These are phyloP conservation scores for Leccinellum albellum DNA, from an alignment of 768 basidiomycete species.

Conservation along the genomic window DNA sequence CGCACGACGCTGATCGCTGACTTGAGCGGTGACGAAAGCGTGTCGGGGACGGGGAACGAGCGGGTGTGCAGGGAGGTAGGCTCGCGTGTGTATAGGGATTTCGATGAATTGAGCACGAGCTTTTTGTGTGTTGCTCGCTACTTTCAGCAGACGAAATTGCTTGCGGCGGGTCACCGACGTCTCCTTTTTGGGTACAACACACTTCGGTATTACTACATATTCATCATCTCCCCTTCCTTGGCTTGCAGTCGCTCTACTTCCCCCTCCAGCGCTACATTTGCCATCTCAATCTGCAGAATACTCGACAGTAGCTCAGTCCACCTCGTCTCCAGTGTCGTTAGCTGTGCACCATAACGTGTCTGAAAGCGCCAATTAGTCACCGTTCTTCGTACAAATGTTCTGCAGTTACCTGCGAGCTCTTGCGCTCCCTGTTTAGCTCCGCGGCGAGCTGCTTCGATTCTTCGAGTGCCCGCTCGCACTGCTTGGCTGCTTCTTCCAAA, in stretches of 20 bases:
- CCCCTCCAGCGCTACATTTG: conserved; percentile 81
- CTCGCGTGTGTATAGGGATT: conserved; percentile 9
- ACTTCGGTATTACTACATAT: conserved; percentile 10
- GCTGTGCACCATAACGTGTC: conserved; percentile 74
- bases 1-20: conserved; percentile 48
- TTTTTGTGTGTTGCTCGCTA: conserved; percentile 7
- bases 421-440: conserved; percentile 83
- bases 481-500: conserved; percentile 71
- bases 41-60: not conserved
- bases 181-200: conserved; percentile 25
- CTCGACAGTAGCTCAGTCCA: conserved; percentile 93
- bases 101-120: not conserved
- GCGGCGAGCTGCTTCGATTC: conserved; percentile 74
- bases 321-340: conserved; percentile 76
- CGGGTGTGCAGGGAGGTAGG: not conserved
- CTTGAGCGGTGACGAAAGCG: conserved; percentile 11
- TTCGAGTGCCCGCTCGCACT: conserved; percentile 69
- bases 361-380: conserved; percentile 29
- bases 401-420: conserved; percentile 69
- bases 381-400: not conserved
- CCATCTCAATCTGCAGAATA: conserved; percentile 93
- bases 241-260: conserved; percentile 64
- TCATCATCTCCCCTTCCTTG: conserved; percentile 60
- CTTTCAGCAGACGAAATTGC: conserved; percentile 14
- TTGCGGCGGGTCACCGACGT: conserved; percentile 12